Evolutionary conservation across 371 early-diverging fungal genomes (phyloP).

Genomic region (Circinella minor): DNA sequence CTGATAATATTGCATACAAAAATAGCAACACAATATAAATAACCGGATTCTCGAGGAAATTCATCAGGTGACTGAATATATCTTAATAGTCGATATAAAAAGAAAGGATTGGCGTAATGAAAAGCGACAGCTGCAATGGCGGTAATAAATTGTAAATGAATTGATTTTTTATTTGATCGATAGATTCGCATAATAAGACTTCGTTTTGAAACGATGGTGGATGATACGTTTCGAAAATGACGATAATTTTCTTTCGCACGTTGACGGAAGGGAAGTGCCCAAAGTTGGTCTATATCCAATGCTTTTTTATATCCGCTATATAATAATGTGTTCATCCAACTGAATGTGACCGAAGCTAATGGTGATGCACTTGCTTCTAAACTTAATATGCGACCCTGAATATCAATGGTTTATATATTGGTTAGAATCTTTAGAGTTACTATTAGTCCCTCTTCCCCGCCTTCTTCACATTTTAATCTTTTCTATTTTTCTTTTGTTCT

Average conservation of each 20-base stretch:
- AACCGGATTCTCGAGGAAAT: conserved; percentile 43
- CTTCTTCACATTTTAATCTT: no score
- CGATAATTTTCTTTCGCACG: conserved; percentile 49
- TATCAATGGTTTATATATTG: background rate
- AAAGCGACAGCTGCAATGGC: conserved; percentile 55
- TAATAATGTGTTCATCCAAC: conserved; percentile 80
- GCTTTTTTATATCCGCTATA: conserved; percentile 56
- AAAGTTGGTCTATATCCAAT: conserved; percentile 67
- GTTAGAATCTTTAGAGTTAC: no score
- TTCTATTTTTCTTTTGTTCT: no score
- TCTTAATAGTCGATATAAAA: conserved; percentile 49
- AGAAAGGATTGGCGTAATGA: conserved; percentile 62
- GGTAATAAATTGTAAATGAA: conserved; percentile 50
- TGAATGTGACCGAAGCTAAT: conserved; percentile 68
- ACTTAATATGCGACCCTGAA: conserved; percentile 56
- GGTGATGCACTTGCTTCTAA: conserved; percentile 68
- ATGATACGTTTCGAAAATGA: conserved; percentile 24
- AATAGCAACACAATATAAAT: conserved; percentile 56
- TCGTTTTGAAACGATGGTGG: background rate
- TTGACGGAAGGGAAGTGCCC: conserved; percentile 62
- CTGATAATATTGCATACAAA: conserved; percentile 58
- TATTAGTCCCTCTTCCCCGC: no score
- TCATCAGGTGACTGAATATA: conserved; percentile 50
- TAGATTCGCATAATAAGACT: conserved; percentile 33
- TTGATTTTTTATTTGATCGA: conserved; percentile 34